These are phyloP conservation scores for Colletotrichum gloeosporioides DNA, from an alignment of 2,329 filamentous ascomycete species.

Conservation along the genomic window DNA sequence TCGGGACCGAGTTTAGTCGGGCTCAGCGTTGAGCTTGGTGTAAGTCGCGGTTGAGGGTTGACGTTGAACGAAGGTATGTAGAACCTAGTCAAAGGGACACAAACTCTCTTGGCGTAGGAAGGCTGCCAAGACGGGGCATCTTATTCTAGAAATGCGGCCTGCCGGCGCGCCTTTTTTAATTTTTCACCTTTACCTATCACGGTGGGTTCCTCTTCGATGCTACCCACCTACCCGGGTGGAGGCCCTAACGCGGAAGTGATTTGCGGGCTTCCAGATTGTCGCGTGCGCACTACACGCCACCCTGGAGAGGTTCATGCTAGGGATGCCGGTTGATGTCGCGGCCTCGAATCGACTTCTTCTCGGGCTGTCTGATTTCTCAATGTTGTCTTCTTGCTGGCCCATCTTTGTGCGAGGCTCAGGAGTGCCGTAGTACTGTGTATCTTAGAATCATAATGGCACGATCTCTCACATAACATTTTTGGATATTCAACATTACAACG, in stretches of 20 bases:
- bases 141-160: neutral
- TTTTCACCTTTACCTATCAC: neutral
- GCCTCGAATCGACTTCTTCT: neutral
- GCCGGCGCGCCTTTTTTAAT: neutral
- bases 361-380: neutral
- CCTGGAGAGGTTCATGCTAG: neutral
- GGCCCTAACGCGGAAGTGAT: neutral
- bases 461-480: fast-evolving
- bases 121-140: neutral
- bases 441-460: neutral
- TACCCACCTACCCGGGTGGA: neutral
- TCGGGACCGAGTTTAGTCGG: neutral
- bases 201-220: neutral
- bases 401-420: fast-evolving
- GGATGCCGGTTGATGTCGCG: neutral
- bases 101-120: neutral
- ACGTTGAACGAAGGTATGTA: neutral
- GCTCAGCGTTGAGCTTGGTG: neutral
- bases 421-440: fast-evolving
- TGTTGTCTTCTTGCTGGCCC: neutral
- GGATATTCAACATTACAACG: fast-evolving
- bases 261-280: neutral
- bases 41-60: neutral
- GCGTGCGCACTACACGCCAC: neutral
- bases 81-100: neutral